A percentile compares a stretch with the other conserved stretches of the same genome.
These are phyloP conservation scores for Aphanomyces astaci DNA, from an alignment of 352 stramenopile species.

Conservation along the genomic window DNA sequence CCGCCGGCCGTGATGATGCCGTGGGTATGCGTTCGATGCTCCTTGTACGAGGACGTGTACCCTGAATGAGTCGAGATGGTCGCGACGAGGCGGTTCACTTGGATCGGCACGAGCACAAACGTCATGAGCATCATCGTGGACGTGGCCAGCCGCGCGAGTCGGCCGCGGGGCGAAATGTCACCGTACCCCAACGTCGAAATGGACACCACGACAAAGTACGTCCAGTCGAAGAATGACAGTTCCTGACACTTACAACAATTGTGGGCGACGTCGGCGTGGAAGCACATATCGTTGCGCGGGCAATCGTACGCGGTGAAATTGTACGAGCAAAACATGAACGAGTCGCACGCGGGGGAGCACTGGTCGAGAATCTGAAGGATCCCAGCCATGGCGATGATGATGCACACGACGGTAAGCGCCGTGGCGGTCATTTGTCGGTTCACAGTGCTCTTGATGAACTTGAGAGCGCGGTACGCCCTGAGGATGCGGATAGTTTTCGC, in stretches of 20 bases:
- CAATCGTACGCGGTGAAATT: slow-evolving; percentile 19
- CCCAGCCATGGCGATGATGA: slow-evolving; percentile 63
- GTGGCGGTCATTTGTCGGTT: slow-evolving; percentile 54
- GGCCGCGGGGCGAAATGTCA: slow-evolving; percentile 60
- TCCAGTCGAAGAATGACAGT: slow-evolving; percentile 58
- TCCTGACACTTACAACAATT: slow-evolving; percentile 44
- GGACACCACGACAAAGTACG: slow-evolving; percentile 80
- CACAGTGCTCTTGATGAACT: slow-evolving; percentile 65
- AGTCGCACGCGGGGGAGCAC: slow-evolving; percentile 28
- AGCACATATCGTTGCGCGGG: neutral
- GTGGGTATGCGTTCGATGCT: slow-evolving; percentile 66
- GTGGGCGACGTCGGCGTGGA: neutral
- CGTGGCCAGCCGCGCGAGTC: slow-evolving; percentile 62
- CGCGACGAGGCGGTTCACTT: slow-evolving; percentile 62
- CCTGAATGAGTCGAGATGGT: slow-evolving; percentile 73
- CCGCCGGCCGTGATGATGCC: slow-evolving; percentile 51
- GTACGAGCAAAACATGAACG: slow-evolving; percentile 17
- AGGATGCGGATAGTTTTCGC: slow-evolving; percentile 57
- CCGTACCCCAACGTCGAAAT: slow-evolving; percentile 82
- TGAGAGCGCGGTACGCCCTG: slow-evolving; percentile 58
- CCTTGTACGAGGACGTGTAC: slow-evolving; percentile 69
- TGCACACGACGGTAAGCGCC: slow-evolving; percentile 57
- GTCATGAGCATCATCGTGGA: slow-evolving; percentile 79
- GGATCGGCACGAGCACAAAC: slow-evolving; percentile 74
- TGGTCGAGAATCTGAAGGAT: slow-evolving; percentile 63